Base-by-base conservation (phyloP, 2,329 filamentous ascomycete species). In the Lecanicillium sp. region DNA sequence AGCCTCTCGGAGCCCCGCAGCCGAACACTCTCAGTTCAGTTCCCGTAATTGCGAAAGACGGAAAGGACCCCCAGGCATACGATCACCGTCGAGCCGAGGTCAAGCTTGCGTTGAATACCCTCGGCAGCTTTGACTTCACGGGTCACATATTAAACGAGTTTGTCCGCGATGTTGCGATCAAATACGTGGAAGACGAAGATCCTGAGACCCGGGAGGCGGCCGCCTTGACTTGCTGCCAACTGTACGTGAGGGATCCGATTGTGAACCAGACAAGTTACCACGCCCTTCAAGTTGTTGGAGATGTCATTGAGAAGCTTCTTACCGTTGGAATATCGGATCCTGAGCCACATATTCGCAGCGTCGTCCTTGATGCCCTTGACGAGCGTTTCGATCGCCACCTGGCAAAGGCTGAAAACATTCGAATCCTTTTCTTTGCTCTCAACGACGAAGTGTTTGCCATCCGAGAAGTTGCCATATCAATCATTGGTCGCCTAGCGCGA, bases 251-350 rank as follows among this genome's bases (percentile, higher is more conserved):
- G 50, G 94, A 99, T 56, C 92, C 92, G 0, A 96, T 98, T 48
- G 88, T 98, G 52, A 92, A 95, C 52, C 92, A 99, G 63, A 95
- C 90, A 6, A 96, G 92, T 57, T 86, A 90, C 48, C 92, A 98
- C 58, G 90, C 92, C 1, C 85, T 96, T 29, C 88, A 95, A 57
- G 92, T 98, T 19, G 94, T 99, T 33, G 86, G 90, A 40, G 92
- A 98, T 57, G 92, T 99, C 22, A 95, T 99, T 42, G 89, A 96
- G 62, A 95, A 92, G 55, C 76, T 99, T 1, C 70, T 98, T 45
- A 95, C 90, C 1, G 89, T 96, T 29, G 90, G 88, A 35, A 86
- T 98, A 19, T 92, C 90, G 12, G 92, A 99, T 55, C 80, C 83
- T 2, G 87, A 95, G 49, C 75, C 88, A 12, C 84, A 84, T 48